A percentile compares a stretch with the other conserved stretches of the same genome.
Conservation (phyloP, 1,284 basidiomycete genomes). For the Xerocomus minutiporus region DNA sequence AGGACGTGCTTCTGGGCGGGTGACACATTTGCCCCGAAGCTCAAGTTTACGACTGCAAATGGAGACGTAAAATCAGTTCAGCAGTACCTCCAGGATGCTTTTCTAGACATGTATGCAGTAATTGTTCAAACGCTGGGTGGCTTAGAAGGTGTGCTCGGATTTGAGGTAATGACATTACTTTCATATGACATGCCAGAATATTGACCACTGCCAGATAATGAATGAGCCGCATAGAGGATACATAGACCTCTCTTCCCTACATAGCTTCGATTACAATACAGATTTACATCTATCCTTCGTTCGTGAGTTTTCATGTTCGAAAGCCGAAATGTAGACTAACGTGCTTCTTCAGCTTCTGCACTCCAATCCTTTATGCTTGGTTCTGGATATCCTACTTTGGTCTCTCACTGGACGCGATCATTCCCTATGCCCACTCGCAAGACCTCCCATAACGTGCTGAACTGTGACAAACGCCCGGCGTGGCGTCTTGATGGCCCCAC, state of each 20-base stretch:
- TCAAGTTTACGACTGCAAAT: slow-evolving; percentile 49
- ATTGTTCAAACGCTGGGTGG: slow-evolving; percentile 69
- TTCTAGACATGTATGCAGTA: slow-evolving; percentile 72
- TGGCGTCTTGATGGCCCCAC: slow-evolving; percentile 74
- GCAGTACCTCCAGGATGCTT: slow-evolving; percentile 78
- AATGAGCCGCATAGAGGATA: slow-evolving; percentile 97
- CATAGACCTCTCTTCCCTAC: slow-evolving; percentile 76
- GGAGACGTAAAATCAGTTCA: slow-evolving; percentile 66
- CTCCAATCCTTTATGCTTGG: slow-evolving; percentile 84
- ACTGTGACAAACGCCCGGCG: slow-evolving; percentile 52
- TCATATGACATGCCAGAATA: neutral
- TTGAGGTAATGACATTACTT: slow-evolving; percentile 59
- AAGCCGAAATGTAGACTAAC: neutral
- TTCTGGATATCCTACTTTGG: slow-evolving; percentile 68
- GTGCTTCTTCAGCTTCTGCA: slow-evolving; percentile 55
- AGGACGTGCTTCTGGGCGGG: slow-evolving; percentile 89
- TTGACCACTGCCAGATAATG: slow-evolving; percentile 60
- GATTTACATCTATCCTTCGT: slow-evolving; percentile 86
- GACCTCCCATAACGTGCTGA: slow-evolving; percentile 55
- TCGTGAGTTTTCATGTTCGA: slow-evolving; percentile 47
- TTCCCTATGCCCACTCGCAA: slow-evolving; percentile 80
- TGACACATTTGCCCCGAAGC: slow-evolving; percentile 75
- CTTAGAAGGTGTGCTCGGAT: slow-evolving; percentile 80
- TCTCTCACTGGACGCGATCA: slow-evolving; percentile 73
- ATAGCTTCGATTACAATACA: slow-evolving; percentile 89